Base-by-base conservation (phyloP, 495 filamentous ascomycete genomes). In the Emericellopsis terricola region DNA sequence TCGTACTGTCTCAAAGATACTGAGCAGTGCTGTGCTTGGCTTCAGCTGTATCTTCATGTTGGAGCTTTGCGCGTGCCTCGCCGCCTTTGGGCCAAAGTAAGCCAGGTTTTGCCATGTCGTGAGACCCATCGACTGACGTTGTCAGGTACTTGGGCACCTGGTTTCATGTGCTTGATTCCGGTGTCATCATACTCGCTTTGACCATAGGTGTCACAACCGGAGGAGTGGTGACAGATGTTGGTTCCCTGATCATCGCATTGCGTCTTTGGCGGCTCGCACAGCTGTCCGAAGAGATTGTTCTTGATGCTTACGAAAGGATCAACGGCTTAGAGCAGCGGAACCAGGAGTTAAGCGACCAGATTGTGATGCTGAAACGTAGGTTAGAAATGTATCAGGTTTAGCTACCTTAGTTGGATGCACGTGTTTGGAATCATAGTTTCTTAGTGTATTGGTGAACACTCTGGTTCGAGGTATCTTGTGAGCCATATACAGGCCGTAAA, bases 251-350 rank as follows among this genome's bases (percentile, higher is more conserved):
- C 19, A 60, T 81, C 29, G 53, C 75, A 2, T 48, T 80, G 33
- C 63, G 76, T 34, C 55, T 81, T 1, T 77, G 74, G 71, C 63
- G 76, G 17, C 62, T 81, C 21, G 67, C 78, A 43, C 73, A 78
- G 55, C 75, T 78, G 33, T 58, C 73, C 11, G 70, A 78, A 34
- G 73, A 77, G 51, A 52, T 76, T 31, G 62, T 61, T 18, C 58
- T 68, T n/a, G 69, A 64, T 3, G 68, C 64, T 19, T 49, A 61
- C 21, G 71, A 76, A 50, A 55, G 64, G 40, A 56, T 67, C 52
- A 61, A 43, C n/a, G 33, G 32, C 8, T 15, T 41, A 31, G 29
- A 37, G 29, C 16, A 17, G 13, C 13, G 26, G 18, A 23, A 35
- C 8, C 17, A 37, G 14, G 15, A 26, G 11, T 34, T 41, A 9